Percentiles rank a stretch among this genome's conserved stretches.
phyloP scores from a whole-genome alignment of 2,329 filamentous ascomycete species.

The Trichoderma lentiforme region DNA sequence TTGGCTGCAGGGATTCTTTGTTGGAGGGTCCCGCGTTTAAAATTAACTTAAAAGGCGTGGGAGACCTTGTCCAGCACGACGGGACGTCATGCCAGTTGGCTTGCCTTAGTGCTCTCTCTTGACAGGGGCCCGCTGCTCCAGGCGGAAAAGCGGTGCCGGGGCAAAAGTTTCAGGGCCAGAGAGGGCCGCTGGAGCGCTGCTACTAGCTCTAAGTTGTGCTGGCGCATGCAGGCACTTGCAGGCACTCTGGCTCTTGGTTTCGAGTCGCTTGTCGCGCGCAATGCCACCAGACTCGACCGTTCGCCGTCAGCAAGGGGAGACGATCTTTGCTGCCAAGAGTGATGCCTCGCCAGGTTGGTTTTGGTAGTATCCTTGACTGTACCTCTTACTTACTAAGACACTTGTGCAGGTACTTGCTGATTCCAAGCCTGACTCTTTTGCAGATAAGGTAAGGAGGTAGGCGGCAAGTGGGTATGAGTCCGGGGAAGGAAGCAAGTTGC shows the following conservation, averaged over 20 bases:
- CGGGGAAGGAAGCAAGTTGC: background rate
- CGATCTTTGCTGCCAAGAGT: background rate
- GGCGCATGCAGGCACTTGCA: background rate
- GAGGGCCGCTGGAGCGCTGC: background rate
- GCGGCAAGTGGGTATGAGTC: conserved; percentile 16
- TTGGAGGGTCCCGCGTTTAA: background rate
- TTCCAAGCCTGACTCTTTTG: background rate
- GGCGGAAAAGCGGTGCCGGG: conserved; percentile 1
- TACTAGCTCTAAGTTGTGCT: background rate
- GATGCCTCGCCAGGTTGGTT: background rate
- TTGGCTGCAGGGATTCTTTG: background rate
- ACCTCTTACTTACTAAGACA: background rate
- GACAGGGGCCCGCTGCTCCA: background rate
- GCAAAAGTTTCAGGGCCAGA: background rate
- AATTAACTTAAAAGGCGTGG: conserved; percentile 1
- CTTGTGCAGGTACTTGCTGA: background rate
- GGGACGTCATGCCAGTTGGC: conserved; percentile 15
- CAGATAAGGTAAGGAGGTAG: conserved; percentile 4
- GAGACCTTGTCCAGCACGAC: background rate
- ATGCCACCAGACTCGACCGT: background rate
- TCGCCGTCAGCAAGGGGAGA: background rate
- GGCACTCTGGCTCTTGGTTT: background rate
- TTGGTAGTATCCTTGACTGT: no score
- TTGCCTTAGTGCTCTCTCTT: conserved; percentile 12
- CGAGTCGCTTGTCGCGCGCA: conserved; percentile 7